Evolutionary conservation across 2,329 filamentous ascomycete genomes (phyloP).

Genomic region (Fusarium longipes): DNA sequence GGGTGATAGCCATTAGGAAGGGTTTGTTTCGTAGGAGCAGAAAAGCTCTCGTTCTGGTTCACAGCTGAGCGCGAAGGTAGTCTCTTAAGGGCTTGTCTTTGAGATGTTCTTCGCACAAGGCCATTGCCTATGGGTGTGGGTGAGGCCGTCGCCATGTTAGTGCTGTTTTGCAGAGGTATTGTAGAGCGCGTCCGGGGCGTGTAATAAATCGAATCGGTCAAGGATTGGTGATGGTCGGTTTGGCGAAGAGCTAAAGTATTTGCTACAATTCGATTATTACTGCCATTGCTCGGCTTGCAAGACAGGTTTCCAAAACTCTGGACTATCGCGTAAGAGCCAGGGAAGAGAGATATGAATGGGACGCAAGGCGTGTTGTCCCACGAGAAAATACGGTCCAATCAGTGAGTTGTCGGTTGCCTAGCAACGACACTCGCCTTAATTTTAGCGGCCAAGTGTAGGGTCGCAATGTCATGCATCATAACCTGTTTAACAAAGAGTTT

Average conservation of each 20-base stretch:
- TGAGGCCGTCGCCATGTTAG: slow-evolving; percentile 63
- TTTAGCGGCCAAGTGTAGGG: slow-evolving; percentile 26
- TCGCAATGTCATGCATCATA: slow-evolving; percentile 26
- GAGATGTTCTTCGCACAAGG: slow-evolving; percentile 64
- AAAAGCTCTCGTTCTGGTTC: slow-evolving; percentile 60
- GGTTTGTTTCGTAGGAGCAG: slow-evolving; percentile 46
- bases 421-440: slow-evolving; percentile 44
- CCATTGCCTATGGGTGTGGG: slow-evolving; percentile 66
- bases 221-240: slow-evolving; percentile 30
- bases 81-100: slow-evolving; percentile 66
- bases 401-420: slow-evolving; percentile 47
- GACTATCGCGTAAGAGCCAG: slow-evolving; percentile 50
- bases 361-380: slow-evolving; percentile 44
- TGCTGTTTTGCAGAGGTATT: slow-evolving; percentile 28
- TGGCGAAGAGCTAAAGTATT: slow-evolving; percentile 48
- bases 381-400: slow-evolving; percentile 47
- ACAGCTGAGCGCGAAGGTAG: slow-evolving; percentile 60
- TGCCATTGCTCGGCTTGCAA: slow-evolving; percentile 53
- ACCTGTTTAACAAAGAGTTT: neutral
- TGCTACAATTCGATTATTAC: slow-evolving; percentile 55
- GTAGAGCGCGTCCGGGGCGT: slow-evolving; percentile 35
- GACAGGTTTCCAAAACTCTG: slow-evolving; percentile 50
- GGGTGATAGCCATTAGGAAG: slow-evolving; percentile 52
- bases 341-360: slow-evolving; percentile 37
- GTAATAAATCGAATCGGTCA: slow-evolving; percentile 26